Percentiles rank a stretch among this genome's conserved stretches.
These are phyloP conservation scores for Neohortaea acidophila DNA, from an alignment of 495 filamentous ascomycete species.

Conservation along the genomic window DNA sequence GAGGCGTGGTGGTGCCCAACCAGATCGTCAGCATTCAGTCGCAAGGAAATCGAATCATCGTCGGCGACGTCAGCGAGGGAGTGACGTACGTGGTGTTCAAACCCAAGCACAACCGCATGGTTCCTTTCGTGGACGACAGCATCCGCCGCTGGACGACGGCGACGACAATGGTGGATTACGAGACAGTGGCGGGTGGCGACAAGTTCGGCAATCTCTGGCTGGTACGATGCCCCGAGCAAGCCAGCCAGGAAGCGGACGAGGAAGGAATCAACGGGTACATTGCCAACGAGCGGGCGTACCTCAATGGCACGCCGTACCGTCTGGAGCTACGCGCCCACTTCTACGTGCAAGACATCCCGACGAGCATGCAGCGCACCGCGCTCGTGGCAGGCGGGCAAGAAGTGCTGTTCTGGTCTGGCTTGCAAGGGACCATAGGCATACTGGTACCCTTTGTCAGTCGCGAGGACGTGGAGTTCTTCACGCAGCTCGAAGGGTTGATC, in stretches of 20 bases:
- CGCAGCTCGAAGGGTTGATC: conserved; percentile 76
- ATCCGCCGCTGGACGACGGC: conserved; percentile 77
- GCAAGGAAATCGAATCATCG: conserved; percentile 80
- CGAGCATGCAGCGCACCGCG: conserved; percentile 73
- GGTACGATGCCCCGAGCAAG: conserved; percentile 70
- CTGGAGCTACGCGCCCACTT: conserved; percentile 73
- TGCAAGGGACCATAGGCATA: conserved; percentile 87
- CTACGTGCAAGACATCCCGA: conserved; percentile 84
- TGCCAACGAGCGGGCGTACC: conserved; percentile 70
- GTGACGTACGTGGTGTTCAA: conserved; percentile 90
- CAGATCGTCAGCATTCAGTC: conserved; percentile 78
- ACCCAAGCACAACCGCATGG: conserved; percentile 63
- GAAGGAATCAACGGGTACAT: conserved; percentile 81
- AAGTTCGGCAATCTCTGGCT: conserved; percentile 97
- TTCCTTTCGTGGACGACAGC: conserved; percentile 83
- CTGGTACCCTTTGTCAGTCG: conserved; percentile 77
- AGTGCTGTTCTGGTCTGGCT: conserved; percentile 79
- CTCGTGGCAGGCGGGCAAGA: conserved; percentile 85
- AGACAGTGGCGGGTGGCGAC: conserved; percentile 87
- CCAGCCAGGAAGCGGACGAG: conserved; percentile 79
- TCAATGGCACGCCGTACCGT: conserved; percentile 76
- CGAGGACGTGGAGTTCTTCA: conserved; percentile 95
- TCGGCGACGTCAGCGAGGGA: conserved; percentile 81
- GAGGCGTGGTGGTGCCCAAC: conserved; percentile 60
- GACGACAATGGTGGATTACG: conserved; percentile 90